Evolutionary conservation across 1,284 basidiomycete species (phyloP), one percentile per base, ranked within the genome.

Genomic region (Ganoderma lingzhi): DNA sequence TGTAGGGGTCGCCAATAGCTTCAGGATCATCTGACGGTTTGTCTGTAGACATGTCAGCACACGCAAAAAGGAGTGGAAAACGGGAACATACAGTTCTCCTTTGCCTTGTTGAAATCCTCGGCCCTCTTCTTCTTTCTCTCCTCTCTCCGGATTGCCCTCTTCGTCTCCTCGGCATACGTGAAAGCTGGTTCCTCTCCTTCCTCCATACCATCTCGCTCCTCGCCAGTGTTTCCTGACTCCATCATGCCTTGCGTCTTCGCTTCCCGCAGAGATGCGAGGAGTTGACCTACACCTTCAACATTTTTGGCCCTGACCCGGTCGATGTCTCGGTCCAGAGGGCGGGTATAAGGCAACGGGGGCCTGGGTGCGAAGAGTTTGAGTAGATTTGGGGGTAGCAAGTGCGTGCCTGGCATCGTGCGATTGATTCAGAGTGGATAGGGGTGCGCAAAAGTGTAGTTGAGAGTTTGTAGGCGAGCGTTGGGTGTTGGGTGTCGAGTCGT

Each of bases 1-100:
- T 99, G 85, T 99, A 99, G 4, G 98, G 97, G 78, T 99, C 98
- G 1, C 98, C 97, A 41, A 92, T 86, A n/a, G 96, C 97, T 78
- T 98, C 90, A n/a, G 92, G 72, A 77, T 99, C 97, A 61, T 96
- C 93, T 44, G 92, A 86, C 12, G 97, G 97, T 79, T 96, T 94
- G 82, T 97, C 96, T 96, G 78, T 39, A 66, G 32, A 32, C 48
- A 15, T 15, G 71, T 75, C 60, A 48, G 23, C 62, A 64, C 14
- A 10, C 2, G 10, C 15, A 14, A 15, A 51, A 45, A 48, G 35
- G 60, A 68, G 62, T 58, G 58, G 5, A 64, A 56, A 64, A 61
- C 70, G 30, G 44, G 63, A 51, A 87, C 93, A 71, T 64, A 96
- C 95, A 97, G 41, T 88, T 90, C 68, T 94, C 93, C 81, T 96